A percentile compares a stretch with the other conserved stretches of the same genome.
phyloP scores from a whole-genome alignment of 2,329 filamentous ascomycete species.

The Mariannaea elegans region DNA sequence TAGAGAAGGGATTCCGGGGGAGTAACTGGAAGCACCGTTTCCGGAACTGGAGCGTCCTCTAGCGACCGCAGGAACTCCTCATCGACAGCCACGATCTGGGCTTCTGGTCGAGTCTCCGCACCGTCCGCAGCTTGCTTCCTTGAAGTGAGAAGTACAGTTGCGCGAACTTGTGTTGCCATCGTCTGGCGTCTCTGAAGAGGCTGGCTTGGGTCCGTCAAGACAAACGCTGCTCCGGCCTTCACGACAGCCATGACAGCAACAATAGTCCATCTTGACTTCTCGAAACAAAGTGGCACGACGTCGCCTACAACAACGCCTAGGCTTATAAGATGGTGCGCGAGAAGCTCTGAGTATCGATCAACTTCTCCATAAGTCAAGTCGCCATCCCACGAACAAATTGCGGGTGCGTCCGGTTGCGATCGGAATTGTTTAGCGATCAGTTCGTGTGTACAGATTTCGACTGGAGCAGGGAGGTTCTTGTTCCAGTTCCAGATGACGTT shows the following conservation, averaged over 20 bases:
- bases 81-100: slow-evolving; percentile 31
- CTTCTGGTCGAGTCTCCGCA: slow-evolving; percentile 29
- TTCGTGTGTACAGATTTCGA: slow-evolving; percentile 35
- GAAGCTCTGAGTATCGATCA: slow-evolving; percentile 32
- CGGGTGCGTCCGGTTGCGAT: slow-evolving; percentile 34
- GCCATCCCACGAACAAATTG: slow-evolving; percentile 45
- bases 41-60: slow-evolving; percentile 25
- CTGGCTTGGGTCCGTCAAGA: slow-evolving; percentile 42
- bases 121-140: slow-evolving; percentile 27
- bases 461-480: slow-evolving; percentile 29
- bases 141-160: slow-evolving; percentile 33
- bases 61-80: slow-evolving; percentile 19
- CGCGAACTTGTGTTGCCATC: slow-evolving; percentile 33
- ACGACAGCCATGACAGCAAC: slow-evolving; percentile 44
- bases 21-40: slow-evolving; percentile 46
- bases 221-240: slow-evolving; percentile 47
- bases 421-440: slow-evolving; percentile 37
- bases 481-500: slow-evolving; percentile 39
- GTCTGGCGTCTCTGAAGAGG: slow-evolving; percentile 34
- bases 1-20: slow-evolving; percentile 56
- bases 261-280: slow-evolving; percentile 44
- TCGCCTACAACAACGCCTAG: slow-evolving; percentile 37
- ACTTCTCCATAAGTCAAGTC: slow-evolving; percentile 42
- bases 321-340: slow-evolving; percentile 32
- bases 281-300: slow-evolving; percentile 44